Evolutionary conservation across 2,329 filamentous ascomycete genomes (phyloP).

Genomic region (Neofusicoccum umdonicola): DNA sequence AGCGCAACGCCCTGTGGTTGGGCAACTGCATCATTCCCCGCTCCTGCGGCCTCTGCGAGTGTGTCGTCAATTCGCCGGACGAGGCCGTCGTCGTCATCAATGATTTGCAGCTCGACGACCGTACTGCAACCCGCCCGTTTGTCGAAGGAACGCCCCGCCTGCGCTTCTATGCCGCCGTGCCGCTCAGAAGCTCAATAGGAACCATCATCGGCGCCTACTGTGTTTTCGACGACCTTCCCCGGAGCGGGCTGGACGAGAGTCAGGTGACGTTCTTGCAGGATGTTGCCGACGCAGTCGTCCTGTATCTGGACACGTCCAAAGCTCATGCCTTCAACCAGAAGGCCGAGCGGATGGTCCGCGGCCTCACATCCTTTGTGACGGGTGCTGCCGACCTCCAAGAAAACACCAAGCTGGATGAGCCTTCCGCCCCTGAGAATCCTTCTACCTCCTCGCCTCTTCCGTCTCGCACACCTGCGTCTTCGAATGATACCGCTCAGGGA

Average conservation of each 20-base stretch:
- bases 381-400: conserved; percentile 8
- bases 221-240: conserved; percentile 26
- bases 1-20: conserved; percentile 28
- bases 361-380: conserved; percentile 28
- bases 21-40: conserved; percentile 33
- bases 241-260: conserved; percentile 21
- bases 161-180: conserved; percentile 30
- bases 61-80: neutral
- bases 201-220: conserved; percentile 25
- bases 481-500: neutral
- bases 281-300: conserved; percentile 26
- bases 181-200: conserved; percentile 25
- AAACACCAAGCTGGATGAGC: neutral
- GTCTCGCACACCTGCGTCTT: neutral
- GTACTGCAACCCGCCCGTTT: conserved; percentile 21
- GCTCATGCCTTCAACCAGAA: conserved; percentile 21
- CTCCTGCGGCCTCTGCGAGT: conserved; percentile 30
- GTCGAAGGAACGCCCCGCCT: neutral
- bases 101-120: neutral
- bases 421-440: neutral
- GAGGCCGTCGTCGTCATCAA: neutral
- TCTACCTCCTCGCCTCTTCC: neutral
- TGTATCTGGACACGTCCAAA: conserved; percentile 23
- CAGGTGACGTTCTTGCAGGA: conserved; percentile 30
- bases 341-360: conserved; percentile 32